phyloP scores from a whole-genome alignment of 768 basidiomycete genomes.

The Suillus cothurnatus region DNA sequence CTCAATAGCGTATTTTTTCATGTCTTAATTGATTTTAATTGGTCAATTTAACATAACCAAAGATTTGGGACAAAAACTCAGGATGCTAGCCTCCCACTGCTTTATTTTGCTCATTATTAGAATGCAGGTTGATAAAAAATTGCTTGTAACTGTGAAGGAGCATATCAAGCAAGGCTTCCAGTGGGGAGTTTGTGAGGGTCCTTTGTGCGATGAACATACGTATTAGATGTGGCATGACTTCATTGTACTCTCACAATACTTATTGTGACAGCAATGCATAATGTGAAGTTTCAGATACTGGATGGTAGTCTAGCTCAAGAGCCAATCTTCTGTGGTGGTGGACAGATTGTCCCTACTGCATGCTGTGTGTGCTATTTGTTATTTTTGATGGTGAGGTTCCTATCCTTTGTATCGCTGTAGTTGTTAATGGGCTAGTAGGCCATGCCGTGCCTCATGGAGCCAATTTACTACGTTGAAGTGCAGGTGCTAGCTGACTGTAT shows the following conservation, averaged over 20 bases:
- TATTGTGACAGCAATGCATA: constrained; percentile 79
- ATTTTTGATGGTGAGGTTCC: constrained; percentile 85
- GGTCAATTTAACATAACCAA: too few species aligned
- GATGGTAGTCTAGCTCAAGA: constrained; percentile 93
- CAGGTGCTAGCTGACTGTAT: constrained; percentile 99
- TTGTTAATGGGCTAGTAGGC: constrained; percentile 53
- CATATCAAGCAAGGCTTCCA: constrained; percentile 99
- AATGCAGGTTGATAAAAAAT: constrained; percentile 85
- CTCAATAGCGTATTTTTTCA: too few species aligned
- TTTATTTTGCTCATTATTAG: constrained; percentile 5
- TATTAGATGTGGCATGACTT: constrained; percentile 21
- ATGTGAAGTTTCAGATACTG: constrained; percentile 95
- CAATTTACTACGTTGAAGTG: constrained; percentile 99
- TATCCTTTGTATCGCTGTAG: constrained; percentile 7
- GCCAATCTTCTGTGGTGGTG: constrained; percentile 96
- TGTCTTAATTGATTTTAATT: too few species aligned
- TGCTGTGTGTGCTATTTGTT: constrained; percentile 98
- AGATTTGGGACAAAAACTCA: too few species aligned
- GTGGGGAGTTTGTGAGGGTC: constrained; percentile 98
- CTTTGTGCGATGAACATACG: constrained; percentile 98
- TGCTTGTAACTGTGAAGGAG: constrained; percentile 87
- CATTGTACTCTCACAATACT: background rate
- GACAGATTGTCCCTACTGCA: constrained; percentile 99
- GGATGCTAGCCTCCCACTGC: background rate
- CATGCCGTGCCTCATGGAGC: constrained; percentile 93